Conservation (phyloP, 2,329 filamentous ascomycete genomes). For the Alternaria arborescens region DNA sequence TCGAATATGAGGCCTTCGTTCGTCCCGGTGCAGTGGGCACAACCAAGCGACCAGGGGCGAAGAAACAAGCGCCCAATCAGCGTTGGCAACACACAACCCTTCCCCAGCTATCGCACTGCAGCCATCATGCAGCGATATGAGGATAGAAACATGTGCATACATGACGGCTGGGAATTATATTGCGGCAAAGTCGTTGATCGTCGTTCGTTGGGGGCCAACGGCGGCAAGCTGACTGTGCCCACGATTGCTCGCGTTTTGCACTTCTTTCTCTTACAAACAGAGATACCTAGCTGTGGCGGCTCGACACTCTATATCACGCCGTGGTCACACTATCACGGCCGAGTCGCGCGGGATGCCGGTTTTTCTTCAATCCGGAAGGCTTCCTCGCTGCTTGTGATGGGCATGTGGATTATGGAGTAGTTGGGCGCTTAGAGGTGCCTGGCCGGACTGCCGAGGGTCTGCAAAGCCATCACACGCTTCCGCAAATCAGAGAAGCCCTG, state of each 20-base stretch:
- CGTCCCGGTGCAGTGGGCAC: constrained; percentile 12
- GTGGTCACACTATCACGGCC: constrained; percentile 39
- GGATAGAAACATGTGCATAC: constrained; percentile 18
- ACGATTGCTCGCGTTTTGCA: background rate
- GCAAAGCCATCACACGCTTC: constrained; percentile 37
- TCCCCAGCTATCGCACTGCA: constrained; percentile 10
- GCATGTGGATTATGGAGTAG: constrained; percentile 26
- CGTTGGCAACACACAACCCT: constrained; percentile 8
- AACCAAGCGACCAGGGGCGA: constrained; percentile 23
- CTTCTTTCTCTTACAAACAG: background rate
- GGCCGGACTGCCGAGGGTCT: constrained; percentile 23
- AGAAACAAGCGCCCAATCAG: constrained; percentile 30
- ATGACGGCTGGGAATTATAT: constrained; percentile 14
- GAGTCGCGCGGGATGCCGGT: constrained; percentile 25
- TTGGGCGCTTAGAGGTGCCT: constrained; percentile 43
- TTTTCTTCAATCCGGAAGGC: constrained; percentile 2
- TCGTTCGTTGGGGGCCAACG: constrained; percentile 4
- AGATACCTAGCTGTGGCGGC: constrained; percentile 7
- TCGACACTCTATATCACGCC: constrained; percentile 31
- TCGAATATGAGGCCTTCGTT: constrained; percentile 16
- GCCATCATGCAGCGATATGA: constrained; percentile 24
- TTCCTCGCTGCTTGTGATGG: constrained; percentile 12
- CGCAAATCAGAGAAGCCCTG: constrained; percentile 28
- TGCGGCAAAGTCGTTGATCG: constrained; percentile 20
- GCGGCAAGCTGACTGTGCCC: constrained; percentile 22